These are phyloP conservation scores for Mortierella sp. DNA, from an alignment of 371 early-diverging fungal genomes.

Conservation along the genomic window DNA sequence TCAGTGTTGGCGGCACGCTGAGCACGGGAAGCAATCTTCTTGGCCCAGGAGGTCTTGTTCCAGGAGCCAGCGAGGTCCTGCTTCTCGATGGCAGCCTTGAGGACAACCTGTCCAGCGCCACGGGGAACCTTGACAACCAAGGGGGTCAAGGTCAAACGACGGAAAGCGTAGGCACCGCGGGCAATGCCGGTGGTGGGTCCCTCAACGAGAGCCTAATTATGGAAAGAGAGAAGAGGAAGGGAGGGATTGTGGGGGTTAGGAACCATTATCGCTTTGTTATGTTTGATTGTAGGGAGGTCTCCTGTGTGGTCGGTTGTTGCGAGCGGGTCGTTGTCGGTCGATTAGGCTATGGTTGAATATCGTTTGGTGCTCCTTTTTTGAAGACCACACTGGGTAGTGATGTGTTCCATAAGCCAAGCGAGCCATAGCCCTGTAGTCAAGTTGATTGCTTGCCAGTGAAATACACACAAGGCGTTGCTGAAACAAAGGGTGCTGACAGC, in stretches of 20 bases:
- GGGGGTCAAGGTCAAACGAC: conserved; percentile 91
- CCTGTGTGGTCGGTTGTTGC: not conserved
- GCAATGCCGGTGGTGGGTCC: conserved; percentile 96
- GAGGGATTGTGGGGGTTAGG: not conserved
- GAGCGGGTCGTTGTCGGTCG: not conserved
- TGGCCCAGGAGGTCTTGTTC: conserved; percentile 93
- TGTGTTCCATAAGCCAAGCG: too few species aligned
- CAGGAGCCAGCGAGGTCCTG: conserved; percentile 84
- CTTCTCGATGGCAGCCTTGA: conserved; percentile 90
- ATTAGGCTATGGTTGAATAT: too few species aligned
- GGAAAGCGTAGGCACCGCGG: conserved; percentile 91
- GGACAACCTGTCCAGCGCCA: conserved; percentile 79
- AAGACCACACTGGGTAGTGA: too few species aligned
- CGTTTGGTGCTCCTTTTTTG: too few species aligned
- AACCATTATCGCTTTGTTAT: not conserved
- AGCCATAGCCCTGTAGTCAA: too few species aligned
- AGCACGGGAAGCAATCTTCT: conserved; percentile 90
- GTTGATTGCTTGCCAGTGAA: not conserved
- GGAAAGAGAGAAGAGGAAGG: not conserved
- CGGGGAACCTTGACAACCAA: conserved; percentile 92
- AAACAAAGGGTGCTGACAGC: too few species aligned
- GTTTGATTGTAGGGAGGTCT: not conserved
- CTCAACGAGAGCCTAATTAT: conserved; percentile 89
- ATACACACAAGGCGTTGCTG: too few species aligned
- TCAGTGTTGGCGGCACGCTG: conserved; percentile 87